Conservation (phyloP, 257 asterid genomes). For the Solanum ahanhuiri region DNA sequence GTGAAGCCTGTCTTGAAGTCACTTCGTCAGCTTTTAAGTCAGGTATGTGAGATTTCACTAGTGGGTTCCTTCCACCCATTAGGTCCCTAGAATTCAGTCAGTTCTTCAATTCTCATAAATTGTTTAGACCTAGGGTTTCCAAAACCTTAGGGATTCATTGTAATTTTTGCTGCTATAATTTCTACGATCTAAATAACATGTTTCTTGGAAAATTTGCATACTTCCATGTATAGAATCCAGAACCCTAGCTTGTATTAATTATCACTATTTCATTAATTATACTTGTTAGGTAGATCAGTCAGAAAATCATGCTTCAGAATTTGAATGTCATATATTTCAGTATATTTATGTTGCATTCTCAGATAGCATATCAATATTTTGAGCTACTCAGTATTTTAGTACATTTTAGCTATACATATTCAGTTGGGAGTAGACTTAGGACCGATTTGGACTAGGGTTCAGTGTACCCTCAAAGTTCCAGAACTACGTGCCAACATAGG, state of each 20-base stretch:
- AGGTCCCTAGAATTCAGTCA: background rate
- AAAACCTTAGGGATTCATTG: too few species aligned
- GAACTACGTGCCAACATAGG: background rate
- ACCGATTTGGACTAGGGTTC: background rate
- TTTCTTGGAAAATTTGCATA: background rate
- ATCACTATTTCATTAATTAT: too few species aligned
- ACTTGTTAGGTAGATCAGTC: background rate
- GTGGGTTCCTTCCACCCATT: background rate
- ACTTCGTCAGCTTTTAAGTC: background rate
- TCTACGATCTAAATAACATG: background rate
- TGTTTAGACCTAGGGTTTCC: background rate
- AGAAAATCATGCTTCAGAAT: background rate
- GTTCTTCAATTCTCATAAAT: too few species aligned
- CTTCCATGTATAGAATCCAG: too few species aligned
- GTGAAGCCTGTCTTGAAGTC: background rate
- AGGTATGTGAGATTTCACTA: background rate
- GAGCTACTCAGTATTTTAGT: background rate
- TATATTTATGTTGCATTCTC: background rate
- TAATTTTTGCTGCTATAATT: too few species aligned
- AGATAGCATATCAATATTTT: too few species aligned
- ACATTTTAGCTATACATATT: background rate
- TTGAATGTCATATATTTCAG: background rate
- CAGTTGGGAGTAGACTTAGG: background rate
- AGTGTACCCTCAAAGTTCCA: background rate
- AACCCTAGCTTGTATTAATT: too few species aligned